Conservation (phyloP, 345 rosid species). For the Citrus inodora region DNA sequence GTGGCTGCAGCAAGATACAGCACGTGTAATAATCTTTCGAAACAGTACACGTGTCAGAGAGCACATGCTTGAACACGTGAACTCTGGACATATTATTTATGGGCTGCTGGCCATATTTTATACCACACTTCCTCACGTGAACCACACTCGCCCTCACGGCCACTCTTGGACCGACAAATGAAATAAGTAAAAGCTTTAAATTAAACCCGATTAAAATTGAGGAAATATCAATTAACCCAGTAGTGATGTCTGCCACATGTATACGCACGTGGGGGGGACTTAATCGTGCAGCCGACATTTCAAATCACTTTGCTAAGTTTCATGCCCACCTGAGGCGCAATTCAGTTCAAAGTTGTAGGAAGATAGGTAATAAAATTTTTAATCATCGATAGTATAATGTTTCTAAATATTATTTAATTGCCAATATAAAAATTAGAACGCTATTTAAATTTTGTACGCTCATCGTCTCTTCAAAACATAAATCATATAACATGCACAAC, state of each 20-base stretch:
- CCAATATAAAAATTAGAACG: no score
- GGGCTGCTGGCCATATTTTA: background rate
- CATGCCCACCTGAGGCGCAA: background rate
- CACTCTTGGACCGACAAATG: background rate
- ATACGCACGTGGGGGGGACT: background rate
- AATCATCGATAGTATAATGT: no score
- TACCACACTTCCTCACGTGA: background rate
- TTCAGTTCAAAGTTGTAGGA: background rate
- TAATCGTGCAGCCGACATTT: background rate
- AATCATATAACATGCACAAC: no score
- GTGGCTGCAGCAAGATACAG: background rate
- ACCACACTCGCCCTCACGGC: background rate
- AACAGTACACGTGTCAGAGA: background rate
- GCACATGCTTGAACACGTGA: constrained; percentile 14
- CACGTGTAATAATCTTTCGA: background rate
- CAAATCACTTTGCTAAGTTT: background rate
- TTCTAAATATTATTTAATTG: no score
- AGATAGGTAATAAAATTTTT: background rate
- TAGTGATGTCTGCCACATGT: background rate
- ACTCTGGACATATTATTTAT: constrained; percentile 6
- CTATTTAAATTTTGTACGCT: no score
- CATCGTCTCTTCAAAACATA: no score
- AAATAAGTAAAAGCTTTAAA: background rate
- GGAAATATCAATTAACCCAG: no score
- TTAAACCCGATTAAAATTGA: no score